Base-by-base conservation (phyloP, 2,329 filamentous ascomycete genomes). In the Aspergillus versicolor region DNA sequence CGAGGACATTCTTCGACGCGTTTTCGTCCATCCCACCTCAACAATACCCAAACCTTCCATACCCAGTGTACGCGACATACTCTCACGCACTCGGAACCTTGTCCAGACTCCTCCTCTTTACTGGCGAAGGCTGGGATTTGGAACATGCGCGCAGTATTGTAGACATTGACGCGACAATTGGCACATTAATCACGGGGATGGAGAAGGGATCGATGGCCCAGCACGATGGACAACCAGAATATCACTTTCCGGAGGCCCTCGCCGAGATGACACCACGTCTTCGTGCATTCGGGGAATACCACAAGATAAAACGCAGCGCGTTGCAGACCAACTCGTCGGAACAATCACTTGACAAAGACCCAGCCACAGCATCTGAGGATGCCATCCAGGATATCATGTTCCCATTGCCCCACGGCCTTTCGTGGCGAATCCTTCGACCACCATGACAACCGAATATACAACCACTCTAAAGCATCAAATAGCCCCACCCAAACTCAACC, bases 401-500 rank as follows among this genome's bases (percentile, higher is more conserved):
- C 24, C 34, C 34, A n/a, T 43, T 54, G 17, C 51, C 51, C 11
- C 51, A 54, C n/a, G 51, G 34, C 21, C 40, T 46, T 24, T 47
- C 43, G 6, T 46, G 51, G 51, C 19, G 41, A 11, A 24, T 44
- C 32, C 41, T 52, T 15, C 45, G 13, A 8, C 30, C 30, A 13
- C 12, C 30, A 32, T 30, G 24, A 27, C 9, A 22, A 22, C 27
- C 24, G 15, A 7, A 37, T 37, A 37, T 37, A n/a, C 34, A 37
- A 11, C 8, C 9, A 11, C 8, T 37, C 15, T 13, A 37, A n/a
- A 27, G 22, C 44, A 15, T 27, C 44, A 56, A 17, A 34, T 34
- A 12, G 0, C n/a, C 15, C 49, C 9, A 13, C 54, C 62, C n/a
- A 67, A 41, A 57, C 59, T 67, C 54, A 67, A 13, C 19, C 57